Conservation (phyloP, 2,329 filamentous ascomycete species). For the Fusarium armeniacum region DNA sequence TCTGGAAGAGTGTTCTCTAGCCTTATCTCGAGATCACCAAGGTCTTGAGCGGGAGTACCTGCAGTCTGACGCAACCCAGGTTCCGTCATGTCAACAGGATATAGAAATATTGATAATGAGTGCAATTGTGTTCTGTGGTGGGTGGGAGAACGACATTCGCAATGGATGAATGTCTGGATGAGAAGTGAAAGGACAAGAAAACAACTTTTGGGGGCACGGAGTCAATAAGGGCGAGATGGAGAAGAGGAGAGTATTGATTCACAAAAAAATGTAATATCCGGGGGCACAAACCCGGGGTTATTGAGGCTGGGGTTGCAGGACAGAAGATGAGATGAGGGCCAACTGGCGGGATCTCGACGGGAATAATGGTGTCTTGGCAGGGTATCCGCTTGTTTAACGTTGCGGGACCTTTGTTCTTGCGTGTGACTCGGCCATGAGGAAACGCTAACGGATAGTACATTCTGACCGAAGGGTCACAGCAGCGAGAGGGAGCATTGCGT, state of each 20-base stretch:
- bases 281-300: slow-evolving; percentile 43
- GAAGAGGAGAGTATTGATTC: not conserved
- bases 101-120: not conserved
- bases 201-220: not conserved
- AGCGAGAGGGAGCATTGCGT: slow-evolving; percentile 14
- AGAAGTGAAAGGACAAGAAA: slow-evolving; percentile 6
- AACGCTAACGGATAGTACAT: slow-evolving; percentile 40
- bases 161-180: not conserved
- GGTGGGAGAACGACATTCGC: not conserved
- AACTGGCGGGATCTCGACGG: slow-evolving; percentile 46
- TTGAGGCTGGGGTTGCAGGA: slow-evolving; percentile 31
- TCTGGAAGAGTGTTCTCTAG: slow-evolving; percentile 25
- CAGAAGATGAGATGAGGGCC: slow-evolving; percentile 44
- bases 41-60: slow-evolving; percentile 18
- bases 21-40: slow-evolving; percentile 41
- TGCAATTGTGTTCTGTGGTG: not conserved
- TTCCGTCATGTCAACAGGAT: slow-evolving; percentile 31
- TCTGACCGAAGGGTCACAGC: slow-evolving; percentile 18
- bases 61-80: slow-evolving; percentile 16
- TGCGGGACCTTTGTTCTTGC: slow-evolving; percentile 35
- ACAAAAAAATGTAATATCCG: slow-evolving; percentile 27
- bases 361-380: slow-evolving; percentile 44
- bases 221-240: slow-evolving; percentile 14
- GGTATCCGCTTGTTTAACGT: slow-evolving; percentile 41
- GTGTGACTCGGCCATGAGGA: slow-evolving; percentile 32